Evolutionary conservation across 306 rosid species (phyloP), one percentile per base, ranked within the genome.

Genomic region (Spatholobus suberectus): DNA sequence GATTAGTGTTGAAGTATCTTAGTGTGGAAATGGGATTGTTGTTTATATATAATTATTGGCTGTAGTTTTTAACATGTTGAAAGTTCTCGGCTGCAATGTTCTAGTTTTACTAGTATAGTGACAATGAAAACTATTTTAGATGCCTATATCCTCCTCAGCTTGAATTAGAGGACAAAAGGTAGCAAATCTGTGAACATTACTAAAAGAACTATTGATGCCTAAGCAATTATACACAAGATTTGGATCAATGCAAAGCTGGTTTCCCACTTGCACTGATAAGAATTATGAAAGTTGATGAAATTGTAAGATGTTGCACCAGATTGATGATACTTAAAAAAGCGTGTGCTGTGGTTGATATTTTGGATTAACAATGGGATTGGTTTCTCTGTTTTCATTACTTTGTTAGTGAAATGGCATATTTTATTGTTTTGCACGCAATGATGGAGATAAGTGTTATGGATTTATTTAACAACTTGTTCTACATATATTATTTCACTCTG

Each of bases 351-450:
- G 34, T 49, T 63, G 44, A 15, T 37, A 27, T 63, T 40, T 70
- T 54, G 0, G 46, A 35, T 21, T 27, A 57, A 71, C 35, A 14
- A 5, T 10, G 7, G 26, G 17, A 17, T 15, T 70, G 77, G 4
- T 66, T 87, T 29, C 51, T 76, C 61, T 38, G 73, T 73, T 55
- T 75, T 63, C 68, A 29, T 34, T 27, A 29, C 15, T 34, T 41
- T 51, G 43, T 67, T 6, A 35, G 41, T 74, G 63, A 63, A 73
- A 69, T 38, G 26, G 13, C 69, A 70, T 43, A 58, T 52, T 75
- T 20, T 69, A 5, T 78, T 72, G 70, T 75, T 75, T 20, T 12
- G 35, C 88, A 85, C 86, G 88, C 74, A 82, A n/a, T n/a, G 73
- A 85, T 70, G 13, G 15, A 32, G 68, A 27, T 35, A 47, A 78